These are phyloP conservation scores for Gossypium schwendimanii DNA, from an alignment of 441 rosid genomes.

Conservation along the genomic window DNA sequence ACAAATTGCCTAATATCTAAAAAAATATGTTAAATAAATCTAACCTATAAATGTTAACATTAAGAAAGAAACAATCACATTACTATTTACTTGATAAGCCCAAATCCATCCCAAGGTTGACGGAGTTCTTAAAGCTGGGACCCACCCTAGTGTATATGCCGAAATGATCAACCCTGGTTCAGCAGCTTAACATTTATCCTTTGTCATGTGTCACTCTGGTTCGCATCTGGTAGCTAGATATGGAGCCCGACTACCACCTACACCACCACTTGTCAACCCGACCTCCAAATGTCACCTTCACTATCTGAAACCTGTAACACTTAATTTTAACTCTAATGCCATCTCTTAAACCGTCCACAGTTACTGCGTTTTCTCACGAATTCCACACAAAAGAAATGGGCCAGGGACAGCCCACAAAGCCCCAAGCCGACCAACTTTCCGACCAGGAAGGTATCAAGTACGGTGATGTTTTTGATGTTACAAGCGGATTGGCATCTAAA, in stretches of 20 bases:
- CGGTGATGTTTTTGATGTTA: conserved; percentile 32
- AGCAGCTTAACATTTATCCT: background rate
- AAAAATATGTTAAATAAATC: background rate
- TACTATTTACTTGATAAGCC: background rate
- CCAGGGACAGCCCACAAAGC: conserved; percentile 28
- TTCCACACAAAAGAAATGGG: conserved; percentile 21
- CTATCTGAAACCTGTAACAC: background rate
- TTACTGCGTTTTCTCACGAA: background rate
- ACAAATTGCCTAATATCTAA: background rate
- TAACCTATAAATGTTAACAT: background rate
- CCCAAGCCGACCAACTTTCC: conserved; percentile 13
- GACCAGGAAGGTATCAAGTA: conserved; percentile 27
- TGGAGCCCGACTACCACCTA: background rate
- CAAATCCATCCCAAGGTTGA: background rate
- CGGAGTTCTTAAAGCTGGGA: background rate
- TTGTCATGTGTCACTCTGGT: background rate
- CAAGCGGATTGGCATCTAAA: conserved; percentile 26
- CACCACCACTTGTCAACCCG: background rate
- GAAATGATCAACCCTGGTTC: background rate
- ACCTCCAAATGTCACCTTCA: background rate
- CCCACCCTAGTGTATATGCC: background rate
- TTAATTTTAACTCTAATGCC: too few relatives aligned
- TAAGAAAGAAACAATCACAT: too few relatives aligned
- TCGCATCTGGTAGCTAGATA: background rate
- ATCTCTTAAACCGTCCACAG: background rate